A percentile compares a stretch with the other conserved stretches of the same genome.
phyloP scores from a whole-genome alignment of 2,329 filamentous ascomycete species.

The Lomentospora prolificans region DNA sequence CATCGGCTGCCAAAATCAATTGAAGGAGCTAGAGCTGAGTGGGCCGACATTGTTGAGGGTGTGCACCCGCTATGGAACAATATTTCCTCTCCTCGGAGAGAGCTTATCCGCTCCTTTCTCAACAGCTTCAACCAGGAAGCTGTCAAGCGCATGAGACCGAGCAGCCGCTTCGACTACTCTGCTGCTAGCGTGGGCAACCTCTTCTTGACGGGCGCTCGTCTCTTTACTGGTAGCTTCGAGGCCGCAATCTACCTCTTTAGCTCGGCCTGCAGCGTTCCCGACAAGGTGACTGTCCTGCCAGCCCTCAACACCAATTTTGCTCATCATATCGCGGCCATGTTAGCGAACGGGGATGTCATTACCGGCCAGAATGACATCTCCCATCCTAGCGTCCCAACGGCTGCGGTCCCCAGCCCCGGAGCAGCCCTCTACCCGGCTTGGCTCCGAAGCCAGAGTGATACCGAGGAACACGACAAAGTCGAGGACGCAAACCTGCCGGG shows the following conservation, averaged over 20 bases:
- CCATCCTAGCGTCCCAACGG: constrained; percentile 63
- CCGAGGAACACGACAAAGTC: constrained; percentile 50
- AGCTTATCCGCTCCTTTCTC: constrained; percentile 68
- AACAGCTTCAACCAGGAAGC: constrained; percentile 71
- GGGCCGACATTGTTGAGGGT: constrained; percentile 82
- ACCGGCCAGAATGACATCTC: constrained; percentile 90
- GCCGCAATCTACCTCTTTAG: constrained; percentile 84
- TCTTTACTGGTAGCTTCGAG: constrained; percentile 90
- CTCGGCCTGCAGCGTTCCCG: constrained; percentile 75
- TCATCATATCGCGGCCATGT: constrained; percentile 80
- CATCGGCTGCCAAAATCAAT: constrained; percentile 59
- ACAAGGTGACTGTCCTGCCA: constrained; percentile 68
- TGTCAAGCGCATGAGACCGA: constrained; percentile 63
- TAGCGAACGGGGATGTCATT: constrained; percentile 67
- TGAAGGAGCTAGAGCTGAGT: constrained; percentile 63
- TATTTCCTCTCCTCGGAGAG: constrained; percentile 61
- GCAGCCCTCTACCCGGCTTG: constrained; percentile 16
- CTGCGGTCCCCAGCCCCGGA: constrained; percentile 21
- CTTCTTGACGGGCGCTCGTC: constrained; percentile 72
- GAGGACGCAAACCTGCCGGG: constrained; percentile 78
- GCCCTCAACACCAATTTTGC: constrained; percentile 93
- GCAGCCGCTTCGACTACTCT: constrained; percentile 67
- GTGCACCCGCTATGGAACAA: constrained; percentile 65
- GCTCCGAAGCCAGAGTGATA: constrained; percentile 27
- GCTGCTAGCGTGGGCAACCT: constrained; percentile 69